These are phyloP conservation scores for Zymoseptoria brevis DNA, from an alignment of 2,329 filamentous ascomycete species.

Conservation along the genomic window DNA sequence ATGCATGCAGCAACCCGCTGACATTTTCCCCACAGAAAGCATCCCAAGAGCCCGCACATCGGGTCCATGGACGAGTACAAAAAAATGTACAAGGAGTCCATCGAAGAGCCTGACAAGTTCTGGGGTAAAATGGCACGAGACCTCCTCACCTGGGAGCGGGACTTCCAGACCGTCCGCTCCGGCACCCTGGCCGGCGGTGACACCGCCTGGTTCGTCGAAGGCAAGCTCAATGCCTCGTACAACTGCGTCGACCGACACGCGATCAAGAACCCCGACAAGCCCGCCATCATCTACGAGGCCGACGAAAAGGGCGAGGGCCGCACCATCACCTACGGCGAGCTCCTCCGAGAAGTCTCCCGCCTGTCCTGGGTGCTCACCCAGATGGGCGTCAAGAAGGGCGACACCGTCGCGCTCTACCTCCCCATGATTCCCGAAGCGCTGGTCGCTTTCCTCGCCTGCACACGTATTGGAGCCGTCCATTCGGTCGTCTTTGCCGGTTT, in stretches of 20 bases:
- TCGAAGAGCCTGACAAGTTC: slow-evolving; percentile 80
- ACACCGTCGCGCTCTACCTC: slow-evolving; percentile 93
- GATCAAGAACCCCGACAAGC: slow-evolving; percentile 84
- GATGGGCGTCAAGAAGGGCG: slow-evolving; percentile 94
- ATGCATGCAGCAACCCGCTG: background rate
- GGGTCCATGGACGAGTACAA: slow-evolving; percentile 55
- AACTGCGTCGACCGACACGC: slow-evolving; percentile 97
- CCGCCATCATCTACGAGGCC: slow-evolving; percentile 97
- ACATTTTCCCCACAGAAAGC: slow-evolving; percentile 40
- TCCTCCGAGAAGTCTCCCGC: slow-evolving; percentile 83
- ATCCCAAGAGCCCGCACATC: slow-evolving; percentile 53
- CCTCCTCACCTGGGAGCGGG: slow-evolving; percentile 78
- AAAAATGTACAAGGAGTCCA: slow-evolving; percentile 69
- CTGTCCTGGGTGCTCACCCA: slow-evolving; percentile 82
- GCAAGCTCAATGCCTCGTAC: slow-evolving; percentile 88
- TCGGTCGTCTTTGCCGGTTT: slow-evolving; percentile 98
- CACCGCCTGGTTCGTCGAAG: slow-evolving; percentile 90
- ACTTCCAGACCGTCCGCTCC: slow-evolving; percentile 81
- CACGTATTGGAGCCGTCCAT: slow-evolving; percentile 89
- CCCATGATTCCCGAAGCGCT: slow-evolving; percentile 98
- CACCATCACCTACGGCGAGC: slow-evolving; percentile 84
- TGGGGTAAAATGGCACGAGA: slow-evolving; percentile 83
- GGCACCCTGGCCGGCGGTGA: slow-evolving; percentile 74
- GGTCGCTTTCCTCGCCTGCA: slow-evolving; percentile 81
- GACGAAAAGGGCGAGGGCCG: slow-evolving; percentile 84